Conservation (phyloP, 305 asterid genomes). For the Solanum chacoense region DNA sequence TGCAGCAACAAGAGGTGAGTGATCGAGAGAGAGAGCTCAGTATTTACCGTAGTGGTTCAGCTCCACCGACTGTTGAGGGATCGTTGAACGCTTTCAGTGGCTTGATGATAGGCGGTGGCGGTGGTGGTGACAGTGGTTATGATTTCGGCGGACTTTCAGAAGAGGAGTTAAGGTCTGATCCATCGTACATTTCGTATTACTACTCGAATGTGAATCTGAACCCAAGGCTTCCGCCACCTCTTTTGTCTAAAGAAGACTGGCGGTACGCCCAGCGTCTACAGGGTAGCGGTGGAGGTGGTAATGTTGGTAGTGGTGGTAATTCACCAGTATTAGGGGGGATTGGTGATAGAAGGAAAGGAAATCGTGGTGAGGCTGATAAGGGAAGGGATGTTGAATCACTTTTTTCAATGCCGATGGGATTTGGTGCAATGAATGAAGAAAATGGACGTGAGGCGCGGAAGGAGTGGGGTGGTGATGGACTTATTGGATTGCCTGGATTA, state of each 20-base stretch:
- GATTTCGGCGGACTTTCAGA: slow-evolving; percentile 17
- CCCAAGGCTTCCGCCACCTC: slow-evolving; percentile 55
- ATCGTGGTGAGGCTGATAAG: not conserved
- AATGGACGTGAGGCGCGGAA: slow-evolving; percentile 18
- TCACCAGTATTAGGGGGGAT: slow-evolving; percentile 11
- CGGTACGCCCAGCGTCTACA: slow-evolving; percentile 23
- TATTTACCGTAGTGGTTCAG: slow-evolving; percentile 55
- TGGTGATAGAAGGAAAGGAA: slow-evolving; percentile 38
- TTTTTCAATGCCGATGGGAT: slow-evolving; percentile 35
- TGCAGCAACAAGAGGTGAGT: slow-evolving; percentile 14
- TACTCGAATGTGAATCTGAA: slow-evolving; percentile 49
- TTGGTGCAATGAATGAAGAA: slow-evolving; percentile 25
- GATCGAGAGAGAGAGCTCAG: slow-evolving; percentile 43
- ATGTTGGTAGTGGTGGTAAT: not conserved
- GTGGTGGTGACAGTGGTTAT: not conserved
- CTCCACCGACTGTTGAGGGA: slow-evolving; percentile 56
- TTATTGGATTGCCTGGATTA: slow-evolving; percentile 38
- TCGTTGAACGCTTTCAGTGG: slow-evolving; percentile 18
- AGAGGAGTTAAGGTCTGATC: slow-evolving; percentile 63
- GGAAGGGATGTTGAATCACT: slow-evolving; percentile 22
- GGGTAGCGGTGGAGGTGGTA: slow-evolving; percentile 19
- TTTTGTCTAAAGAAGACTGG: slow-evolving; percentile 31
- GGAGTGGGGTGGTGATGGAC: slow-evolving; percentile 44
- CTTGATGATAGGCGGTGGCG: not conserved
- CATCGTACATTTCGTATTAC: slow-evolving; percentile 42